Conservation (phyloP, 2,329 filamentous ascomycete species). For the Coniochaeta prunicola region DNA sequence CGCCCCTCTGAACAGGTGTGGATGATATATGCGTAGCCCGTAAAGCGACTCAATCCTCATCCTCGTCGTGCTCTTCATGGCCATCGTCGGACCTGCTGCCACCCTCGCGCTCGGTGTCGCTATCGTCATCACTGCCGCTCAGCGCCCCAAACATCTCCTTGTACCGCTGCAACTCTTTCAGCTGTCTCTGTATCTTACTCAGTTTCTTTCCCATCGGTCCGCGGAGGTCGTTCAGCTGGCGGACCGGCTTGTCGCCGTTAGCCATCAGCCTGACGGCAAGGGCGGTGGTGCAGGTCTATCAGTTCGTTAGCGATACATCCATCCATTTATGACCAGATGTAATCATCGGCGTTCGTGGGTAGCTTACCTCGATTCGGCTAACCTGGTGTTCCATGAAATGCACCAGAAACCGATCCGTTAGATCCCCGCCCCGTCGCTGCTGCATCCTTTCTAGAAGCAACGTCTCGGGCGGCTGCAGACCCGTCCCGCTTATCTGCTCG, state of each 20-base stretch:
- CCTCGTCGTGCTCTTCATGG: not conserved
- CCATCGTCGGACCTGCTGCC: slow-evolving; percentile 13
- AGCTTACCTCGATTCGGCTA: slow-evolving; percentile 83
- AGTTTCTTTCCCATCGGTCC: slow-evolving; percentile 72
- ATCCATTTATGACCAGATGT: too few species aligned
- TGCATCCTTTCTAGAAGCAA: slow-evolving; percentile 67
- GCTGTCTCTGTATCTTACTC: slow-evolving; percentile 49
- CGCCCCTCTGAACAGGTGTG: not conserved
- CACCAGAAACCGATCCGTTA: slow-evolving; percentile 80
- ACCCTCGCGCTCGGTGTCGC: slow-evolving; percentile 19
- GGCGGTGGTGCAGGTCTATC: slow-evolving; percentile 72
- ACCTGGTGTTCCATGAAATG: slow-evolving; percentile 94
- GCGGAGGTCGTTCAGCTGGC: slow-evolving; percentile 63
- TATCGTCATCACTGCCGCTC: slow-evolving; percentile 15
- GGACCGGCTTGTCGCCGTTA: slow-evolving; percentile 55
- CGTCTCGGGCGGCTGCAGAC: slow-evolving; percentile 73
- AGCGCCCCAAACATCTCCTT: slow-evolving; percentile 45
- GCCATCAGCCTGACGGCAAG: slow-evolving; percentile 74
- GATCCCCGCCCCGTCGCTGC: slow-evolving; percentile 61
- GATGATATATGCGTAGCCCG: not conserved
- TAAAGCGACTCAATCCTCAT: not conserved
- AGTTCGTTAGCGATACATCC: not conserved
- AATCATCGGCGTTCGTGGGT: not conserved
- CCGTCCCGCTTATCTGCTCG: slow-evolving; percentile 58
- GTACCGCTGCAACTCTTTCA: slow-evolving; percentile 58